Evolutionary conservation across 306 rosid species (phyloP), one percentile per base, ranked within the genome.

Genomic region (Lathyrus aphaca): DNA sequence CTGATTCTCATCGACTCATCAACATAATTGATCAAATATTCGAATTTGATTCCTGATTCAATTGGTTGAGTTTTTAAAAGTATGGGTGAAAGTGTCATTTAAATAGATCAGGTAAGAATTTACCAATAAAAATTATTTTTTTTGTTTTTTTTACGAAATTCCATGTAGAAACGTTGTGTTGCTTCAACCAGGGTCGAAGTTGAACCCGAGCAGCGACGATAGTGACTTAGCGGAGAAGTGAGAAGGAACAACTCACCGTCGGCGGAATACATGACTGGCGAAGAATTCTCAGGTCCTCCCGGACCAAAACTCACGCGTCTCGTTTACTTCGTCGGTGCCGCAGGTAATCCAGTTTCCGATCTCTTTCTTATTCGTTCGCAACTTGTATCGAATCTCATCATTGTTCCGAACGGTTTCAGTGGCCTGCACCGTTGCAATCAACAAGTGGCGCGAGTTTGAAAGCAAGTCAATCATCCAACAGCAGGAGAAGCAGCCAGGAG

Each of bases 271-370:
- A 88, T 93, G 98, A 81, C 81, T 44, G 90, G 96, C 53, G 98
- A 93, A 80, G 97, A 88, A 82, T 25, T 66, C 2, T 56, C 86
- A 0, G 97, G 98, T 8, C 98, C 98, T n/a, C 76, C 96, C 5
- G 96, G 92, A 30, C 97, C 97, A n/a, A 94, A 94, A 83, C 50
- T 85, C 66, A 49, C 71, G 39, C 96, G 92, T 51, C 71, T 90
- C 10, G 65, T 90, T 35, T 90, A 54, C 65, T 88, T 90, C 76
- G 72, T 85, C 74, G 95, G 97, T 58, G 97, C 95, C 23, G 98
- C 72, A 83, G 86, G 98, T 93, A 85, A 66, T 73, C 78, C 61
- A 49, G n/a, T 68, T 64, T 45, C 74, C 63, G 39, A 35, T 72
- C 16, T 11, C 40, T 21, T 6, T 21, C 8, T 44, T 30, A 0